phyloP scores from a whole-genome alignment of 1,284 basidiomycete species.

The Coriolopsis trogii region DNA sequence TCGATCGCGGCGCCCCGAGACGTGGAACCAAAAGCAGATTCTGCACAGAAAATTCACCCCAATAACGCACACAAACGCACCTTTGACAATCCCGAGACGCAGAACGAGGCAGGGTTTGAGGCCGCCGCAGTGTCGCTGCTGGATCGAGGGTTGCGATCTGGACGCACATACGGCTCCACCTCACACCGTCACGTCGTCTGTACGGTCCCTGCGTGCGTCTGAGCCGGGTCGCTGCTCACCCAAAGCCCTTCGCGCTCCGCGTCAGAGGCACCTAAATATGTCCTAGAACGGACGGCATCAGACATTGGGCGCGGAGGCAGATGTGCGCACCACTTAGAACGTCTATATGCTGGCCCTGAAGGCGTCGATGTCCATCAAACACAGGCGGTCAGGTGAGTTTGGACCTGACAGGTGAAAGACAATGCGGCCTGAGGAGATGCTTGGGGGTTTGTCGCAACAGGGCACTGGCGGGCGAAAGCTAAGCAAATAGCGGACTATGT shows the following conservation, averaged over 20 bases:
- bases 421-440: no score
- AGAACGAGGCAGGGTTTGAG: background rate
- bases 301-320: background rate
- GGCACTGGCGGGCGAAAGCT: background rate
- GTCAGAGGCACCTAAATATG: background rate
- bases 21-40: no score
- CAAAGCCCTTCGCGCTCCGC: background rate
- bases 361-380: background rate
- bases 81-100: no score
- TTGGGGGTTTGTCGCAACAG: background rate
- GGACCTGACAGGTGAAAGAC: background rate
- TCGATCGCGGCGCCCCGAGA: no score
- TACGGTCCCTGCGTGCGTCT: no score
- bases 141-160: background rate
- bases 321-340: background rate
- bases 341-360: background rate
- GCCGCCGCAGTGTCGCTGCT: background rate
- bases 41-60: no score
- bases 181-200: no score
- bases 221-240: no score
- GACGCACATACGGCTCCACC: background rate
- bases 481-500: background rate
- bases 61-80: background rate
- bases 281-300: background rate
- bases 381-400: background rate